Evolutionary conservation across 768 basidiomycete species (phyloP), one percentile per base, ranked within the genome.

Genomic region (Bullera alba): DNA sequence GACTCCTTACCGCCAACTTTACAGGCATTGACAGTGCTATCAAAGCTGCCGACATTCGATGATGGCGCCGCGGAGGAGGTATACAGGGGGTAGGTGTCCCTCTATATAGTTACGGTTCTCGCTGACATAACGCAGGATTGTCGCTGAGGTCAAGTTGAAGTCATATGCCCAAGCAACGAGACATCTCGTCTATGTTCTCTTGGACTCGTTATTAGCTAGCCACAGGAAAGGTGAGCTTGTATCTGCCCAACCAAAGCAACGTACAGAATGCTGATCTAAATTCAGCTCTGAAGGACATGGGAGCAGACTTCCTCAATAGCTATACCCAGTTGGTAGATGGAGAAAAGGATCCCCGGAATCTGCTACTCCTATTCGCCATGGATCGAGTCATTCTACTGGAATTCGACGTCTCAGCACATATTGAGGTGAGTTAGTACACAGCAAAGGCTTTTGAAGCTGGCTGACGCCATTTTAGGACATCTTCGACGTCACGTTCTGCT

Each of bases 321-420:
- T 99, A 97, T 69, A 79, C 85, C 26, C 66, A 69, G 42, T 73
- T 97, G n/a, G 90, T 83, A 3, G 87, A 95, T 50, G 92, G 91
- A 15, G 95, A 99, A 74, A 97, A 97, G 64, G 95, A 99, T 68
- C 95, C 95, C 26, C 79, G 95, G 16, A 99, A 97, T 73, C 77
- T 99, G 6, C 77, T 95, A 57, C 63, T 93, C 10, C 86, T 87
- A 23, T 99, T 97, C 69, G 82, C 85, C 4, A 86, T 97, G 51
- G 84, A 82, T 48, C 79, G 82, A n/a, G 84, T 89, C 6, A 78
- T 97, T 30, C 70, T 92, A 5, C 80, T 89, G 28, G 90, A 96
- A 56, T 96, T 96, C 60, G 85, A 95, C 53, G 79, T 88, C 28
- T 74, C 79, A 16, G 75, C 78, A 30, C 77, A 81, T 52, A 76